phyloP scores from a whole-genome alignment of 768 basidiomycete species.

The Lentinula sp. region DNA sequence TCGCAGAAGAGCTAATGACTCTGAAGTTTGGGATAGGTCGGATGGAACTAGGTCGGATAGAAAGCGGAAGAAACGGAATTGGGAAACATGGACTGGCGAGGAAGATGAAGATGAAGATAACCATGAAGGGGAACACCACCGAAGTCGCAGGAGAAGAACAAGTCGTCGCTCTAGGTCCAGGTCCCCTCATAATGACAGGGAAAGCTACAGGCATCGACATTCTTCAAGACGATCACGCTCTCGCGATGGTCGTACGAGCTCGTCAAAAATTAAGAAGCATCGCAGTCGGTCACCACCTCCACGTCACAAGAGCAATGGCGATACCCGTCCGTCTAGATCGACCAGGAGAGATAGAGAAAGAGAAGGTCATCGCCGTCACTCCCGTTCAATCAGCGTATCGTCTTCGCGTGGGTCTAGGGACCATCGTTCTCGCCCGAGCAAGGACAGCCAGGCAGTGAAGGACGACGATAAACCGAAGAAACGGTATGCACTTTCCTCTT shows the following conservation, averaged over 20 bases:
- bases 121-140: conserved; percentile 16
- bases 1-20: conserved; percentile 1
- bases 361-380: neutral
- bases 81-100: conserved; percentile 46
- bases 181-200: neutral
- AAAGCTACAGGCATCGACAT: conserved; percentile 11
- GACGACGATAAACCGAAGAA: neutral
- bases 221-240: conserved; percentile 12
- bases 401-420: neutral
- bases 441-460: neutral
- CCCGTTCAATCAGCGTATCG: neutral
- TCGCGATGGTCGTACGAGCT: conserved; percentile 12
- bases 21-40: conserved; percentile 46
- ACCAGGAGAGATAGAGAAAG: neutral
- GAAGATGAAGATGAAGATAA: conserved; percentile 26
- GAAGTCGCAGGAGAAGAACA: conserved; percentile 11
- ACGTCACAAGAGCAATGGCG: neutral
- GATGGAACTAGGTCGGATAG: conserved; percentile 44
- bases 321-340: neutral
- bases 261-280: neutral
- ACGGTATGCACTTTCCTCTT: conserved; percentile 14
- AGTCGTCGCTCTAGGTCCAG: neutral
- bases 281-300: conserved; percentile 7
- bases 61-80: conserved; percentile 40
- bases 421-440: neutral